A percentile compares a stretch with the other conserved stretches of the same genome.
Conservation (phyloP, 331 rosid genomes). For the Spiraea crenata region DNA sequence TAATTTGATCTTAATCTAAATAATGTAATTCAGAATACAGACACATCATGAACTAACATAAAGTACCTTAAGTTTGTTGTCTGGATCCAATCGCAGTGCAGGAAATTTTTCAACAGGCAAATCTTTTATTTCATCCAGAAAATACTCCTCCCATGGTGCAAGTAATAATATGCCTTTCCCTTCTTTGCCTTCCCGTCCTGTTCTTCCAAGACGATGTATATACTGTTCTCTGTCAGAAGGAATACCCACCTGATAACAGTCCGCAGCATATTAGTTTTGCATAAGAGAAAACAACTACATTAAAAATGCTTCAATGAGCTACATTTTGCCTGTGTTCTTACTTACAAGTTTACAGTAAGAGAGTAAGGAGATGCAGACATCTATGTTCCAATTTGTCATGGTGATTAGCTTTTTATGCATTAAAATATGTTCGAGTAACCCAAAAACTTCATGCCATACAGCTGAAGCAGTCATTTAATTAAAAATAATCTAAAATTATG, state of each 20-base stretch:
- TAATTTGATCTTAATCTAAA: not conserved
- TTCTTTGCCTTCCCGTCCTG: constrained; percentile 88
- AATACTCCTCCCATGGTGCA: constrained; percentile 95
- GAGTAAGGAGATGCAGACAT: not conserved
- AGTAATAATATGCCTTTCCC: constrained; percentile 78
- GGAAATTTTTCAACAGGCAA: constrained; percentile 64
- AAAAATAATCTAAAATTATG: not conserved
- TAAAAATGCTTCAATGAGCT: not conserved
- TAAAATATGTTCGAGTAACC: not conserved
- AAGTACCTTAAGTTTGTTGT: constrained; percentile 57
- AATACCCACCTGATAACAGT: constrained; percentile 64
- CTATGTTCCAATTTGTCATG: not conserved
- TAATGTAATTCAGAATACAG: not conserved
- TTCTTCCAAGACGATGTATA: constrained; percentile 92
- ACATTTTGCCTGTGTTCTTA: not conserved
- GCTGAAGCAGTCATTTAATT: not conserved
- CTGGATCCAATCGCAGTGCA: constrained; percentile 54
- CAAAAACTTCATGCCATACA: not conserved
- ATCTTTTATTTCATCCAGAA: constrained; percentile 71
- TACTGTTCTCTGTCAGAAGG: constrained; percentile 86
- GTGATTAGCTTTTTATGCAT: not conserved
- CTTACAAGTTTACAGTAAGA: not conserved
- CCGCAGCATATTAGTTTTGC: not conserved
- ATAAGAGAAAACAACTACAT: not conserved
- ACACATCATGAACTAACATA: not conserved